phyloP scores from a whole-genome alignment of 768 basidiomycete species.

The Russula olivacea region DNA sequence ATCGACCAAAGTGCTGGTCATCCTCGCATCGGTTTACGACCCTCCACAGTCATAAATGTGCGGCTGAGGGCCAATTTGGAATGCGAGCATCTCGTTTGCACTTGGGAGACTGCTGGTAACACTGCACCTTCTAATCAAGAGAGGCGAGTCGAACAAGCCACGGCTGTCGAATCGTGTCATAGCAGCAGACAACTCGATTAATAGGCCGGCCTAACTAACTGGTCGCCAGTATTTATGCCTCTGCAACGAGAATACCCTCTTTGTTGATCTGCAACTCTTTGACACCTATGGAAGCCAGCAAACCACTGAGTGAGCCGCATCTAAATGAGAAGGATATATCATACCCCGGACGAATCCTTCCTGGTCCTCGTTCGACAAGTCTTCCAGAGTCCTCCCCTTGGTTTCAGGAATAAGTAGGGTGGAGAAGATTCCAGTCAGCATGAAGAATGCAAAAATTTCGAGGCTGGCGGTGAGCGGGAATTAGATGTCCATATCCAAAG shows the following conservation, averaged over 20 bases:
- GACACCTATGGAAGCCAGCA: conserved; percentile 3
- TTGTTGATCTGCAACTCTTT: conserved; percentile 9
- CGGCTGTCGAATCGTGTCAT: neutral
- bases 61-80: too few species aligned
- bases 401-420: conserved; percentile 80
- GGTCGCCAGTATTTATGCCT: neutral
- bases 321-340: neutral
- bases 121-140: too few species aligned
- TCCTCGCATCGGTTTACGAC: too few species aligned
- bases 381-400: conserved; percentile 58
- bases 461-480: conserved; percentile 42
- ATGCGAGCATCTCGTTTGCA: too few species aligned
- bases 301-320: neutral
- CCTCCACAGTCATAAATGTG: too few species aligned
- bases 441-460: conserved; percentile 80
- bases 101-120: too few species aligned
- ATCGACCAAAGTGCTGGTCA: too few species aligned
- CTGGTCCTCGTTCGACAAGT: conserved; percentile 68
- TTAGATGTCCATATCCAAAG: neutral
- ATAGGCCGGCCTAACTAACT: neutral
- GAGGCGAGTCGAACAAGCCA: neutral
- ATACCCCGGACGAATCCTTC: conserved; percentile 46
- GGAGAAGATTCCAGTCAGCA: conserved; percentile 79
- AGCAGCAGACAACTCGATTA: neutral
- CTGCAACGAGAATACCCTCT: conserved; percentile 9